phyloP scores from a whole-genome alignment of 805 yeast genomes.

The Metschnikowia vanudenii region DNA sequence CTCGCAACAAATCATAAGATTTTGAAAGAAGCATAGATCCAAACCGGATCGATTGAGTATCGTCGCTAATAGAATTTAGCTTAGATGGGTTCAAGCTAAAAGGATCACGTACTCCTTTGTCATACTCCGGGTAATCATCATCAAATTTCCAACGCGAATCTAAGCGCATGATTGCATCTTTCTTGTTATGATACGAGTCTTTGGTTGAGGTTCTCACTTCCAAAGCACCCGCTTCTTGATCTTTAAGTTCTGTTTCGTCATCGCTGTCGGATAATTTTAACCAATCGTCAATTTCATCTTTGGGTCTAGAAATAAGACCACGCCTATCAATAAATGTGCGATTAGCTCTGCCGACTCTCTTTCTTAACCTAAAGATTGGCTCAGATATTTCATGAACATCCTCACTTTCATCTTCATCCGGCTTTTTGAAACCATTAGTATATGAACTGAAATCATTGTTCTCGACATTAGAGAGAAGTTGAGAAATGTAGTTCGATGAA shows the following conservation, averaged over 20 bases:
- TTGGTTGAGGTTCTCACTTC: conserved; percentile 6
- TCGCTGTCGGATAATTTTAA: conserved; percentile 39
- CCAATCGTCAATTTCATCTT: conserved; percentile 39
- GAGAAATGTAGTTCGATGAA: conserved; percentile 37
- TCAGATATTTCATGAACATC: conserved; percentile 37
- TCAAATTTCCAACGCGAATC: conserved; percentile 70
- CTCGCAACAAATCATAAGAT: conserved; percentile 75
- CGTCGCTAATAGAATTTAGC: conserved; percentile 77
- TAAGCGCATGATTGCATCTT: conserved; percentile 47
- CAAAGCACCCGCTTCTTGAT: no score
- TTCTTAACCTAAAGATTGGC: conserved; percentile 62
- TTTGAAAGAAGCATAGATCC: conserved; percentile 89
- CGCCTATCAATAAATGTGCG: conserved; percentile 74
- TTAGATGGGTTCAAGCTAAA: conserved; percentile 77
- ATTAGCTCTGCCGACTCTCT: conserved; percentile 72
- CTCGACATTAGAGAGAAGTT: conserved; percentile 39
- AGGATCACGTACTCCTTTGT: conserved; percentile 42
- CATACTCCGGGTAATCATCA: conserved; percentile 47
- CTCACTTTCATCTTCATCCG: conserved; percentile 4
- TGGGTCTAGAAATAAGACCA: conserved; percentile 43
- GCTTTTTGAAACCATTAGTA: conserved; percentile 35
- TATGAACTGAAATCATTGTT: conserved; percentile 40
- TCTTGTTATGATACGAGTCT: conserved; percentile 47
- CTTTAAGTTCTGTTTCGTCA: conserved; percentile 13
- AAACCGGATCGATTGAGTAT: conserved; percentile 85